Percentiles rank a stretch among this genome's conserved stretches.
phyloP scores from a whole-genome alignment of 1,284 basidiomycete genomes.

The Paramarasmius palmivorus region DNA sequence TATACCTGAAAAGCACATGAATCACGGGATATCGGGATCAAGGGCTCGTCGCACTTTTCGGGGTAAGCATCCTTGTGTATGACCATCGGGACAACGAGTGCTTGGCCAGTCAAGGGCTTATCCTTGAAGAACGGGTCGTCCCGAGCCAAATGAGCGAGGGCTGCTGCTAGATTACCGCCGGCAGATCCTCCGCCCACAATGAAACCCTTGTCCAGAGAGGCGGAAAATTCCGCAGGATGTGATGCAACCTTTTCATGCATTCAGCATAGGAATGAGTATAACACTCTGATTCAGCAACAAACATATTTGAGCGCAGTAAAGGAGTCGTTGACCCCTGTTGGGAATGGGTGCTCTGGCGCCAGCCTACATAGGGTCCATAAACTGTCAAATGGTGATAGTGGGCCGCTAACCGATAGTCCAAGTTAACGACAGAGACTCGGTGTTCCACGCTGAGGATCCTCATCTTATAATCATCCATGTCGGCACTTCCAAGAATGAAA shows the following conservation, averaged over 20 bases:
- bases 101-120: not conserved
- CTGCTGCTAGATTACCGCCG: conserved; percentile 14
- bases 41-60: not conserved
- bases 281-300: no score
- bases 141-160: conserved; percentile 8
- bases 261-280: not conserved
- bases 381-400: not conserved
- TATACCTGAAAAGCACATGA: not conserved
- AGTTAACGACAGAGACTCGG: conserved; percentile 14
- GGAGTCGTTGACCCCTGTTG: conserved; percentile 13
- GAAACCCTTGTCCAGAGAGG: conserved; percentile 10
- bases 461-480: conserved; percentile 12
- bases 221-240: conserved; percentile 1
- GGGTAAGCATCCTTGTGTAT: not conserved
- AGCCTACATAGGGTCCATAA: conserved; percentile 5
- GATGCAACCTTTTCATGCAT: not conserved
- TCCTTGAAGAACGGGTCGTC: conserved; percentile 13
- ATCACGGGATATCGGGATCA: not conserved
- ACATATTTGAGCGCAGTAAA: conserved; percentile 16
- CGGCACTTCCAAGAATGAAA: conserved; percentile 6
- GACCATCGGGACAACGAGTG: not conserved
- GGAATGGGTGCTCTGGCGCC: conserved; percentile 19
- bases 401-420: conserved; percentile 14
- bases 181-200: conserved; percentile 10
- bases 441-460: conserved; percentile 12